Conservation (phyloP, 176 grass and related monocot species). For the Hyparrhenia diplandra region DNA sequence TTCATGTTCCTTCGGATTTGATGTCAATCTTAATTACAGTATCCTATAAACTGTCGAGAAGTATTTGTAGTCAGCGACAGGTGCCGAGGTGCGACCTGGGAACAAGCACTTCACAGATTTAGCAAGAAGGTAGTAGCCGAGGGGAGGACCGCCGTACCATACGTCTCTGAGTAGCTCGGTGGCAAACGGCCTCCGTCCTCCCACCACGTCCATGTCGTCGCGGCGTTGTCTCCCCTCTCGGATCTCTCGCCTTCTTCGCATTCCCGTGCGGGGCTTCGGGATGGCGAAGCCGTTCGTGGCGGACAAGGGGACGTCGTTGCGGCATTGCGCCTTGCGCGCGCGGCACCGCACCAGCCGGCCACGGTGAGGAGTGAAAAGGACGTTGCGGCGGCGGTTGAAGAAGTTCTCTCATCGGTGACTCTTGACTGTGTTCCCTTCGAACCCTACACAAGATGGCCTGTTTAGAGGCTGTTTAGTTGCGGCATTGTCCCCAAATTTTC, state of each 20-base stretch:
- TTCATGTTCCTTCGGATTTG: neutral
- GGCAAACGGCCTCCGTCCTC: neutral
- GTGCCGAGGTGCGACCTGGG: neutral
- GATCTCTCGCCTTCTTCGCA: neutral
- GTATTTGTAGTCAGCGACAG: neutral
- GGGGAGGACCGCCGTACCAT: neutral
- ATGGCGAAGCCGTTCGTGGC: neutral
- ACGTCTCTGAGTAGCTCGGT: neutral
- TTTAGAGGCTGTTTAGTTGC: no score
- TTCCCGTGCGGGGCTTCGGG: neutral
- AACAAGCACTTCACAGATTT: neutral
- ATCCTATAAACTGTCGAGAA: no score
- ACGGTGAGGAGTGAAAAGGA: no score
- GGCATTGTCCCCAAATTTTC: no score
- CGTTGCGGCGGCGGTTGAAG: no score
- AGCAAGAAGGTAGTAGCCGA: neutral
- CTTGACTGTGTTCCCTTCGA: no score
- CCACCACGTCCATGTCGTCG: neutral
- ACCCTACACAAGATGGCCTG: no score
- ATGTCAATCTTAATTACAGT: neutral
- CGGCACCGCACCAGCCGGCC: no score
- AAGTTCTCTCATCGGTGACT: no score
- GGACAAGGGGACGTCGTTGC: no score
- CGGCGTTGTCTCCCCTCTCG: neutral
- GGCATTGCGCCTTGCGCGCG: no score